phyloP scores from a whole-genome alignment of 192 early-diverging fungal species.

The Coemansia sp. region DNA sequence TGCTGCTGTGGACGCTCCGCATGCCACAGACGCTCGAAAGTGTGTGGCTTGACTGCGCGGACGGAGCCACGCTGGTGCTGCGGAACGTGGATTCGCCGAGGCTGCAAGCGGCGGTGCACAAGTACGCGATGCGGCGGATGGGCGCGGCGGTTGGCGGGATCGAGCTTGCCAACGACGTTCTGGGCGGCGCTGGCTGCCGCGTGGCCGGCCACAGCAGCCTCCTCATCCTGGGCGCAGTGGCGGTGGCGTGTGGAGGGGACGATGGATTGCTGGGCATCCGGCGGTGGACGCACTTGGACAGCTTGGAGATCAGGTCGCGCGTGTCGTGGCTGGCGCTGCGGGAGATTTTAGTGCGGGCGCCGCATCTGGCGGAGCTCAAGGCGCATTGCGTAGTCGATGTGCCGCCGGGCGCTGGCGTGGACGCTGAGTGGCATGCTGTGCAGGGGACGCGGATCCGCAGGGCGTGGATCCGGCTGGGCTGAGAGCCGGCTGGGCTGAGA shows the following conservation, averaged over 20 bases:
- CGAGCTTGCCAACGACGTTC: constrained; percentile 2
- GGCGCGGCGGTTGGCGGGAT: background rate
- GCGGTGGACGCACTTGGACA: background rate
- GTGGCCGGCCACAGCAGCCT: background rate
- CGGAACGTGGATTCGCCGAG: background rate
- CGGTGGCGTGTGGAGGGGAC: background rate
- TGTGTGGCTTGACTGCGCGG: background rate
- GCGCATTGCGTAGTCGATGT: background rate
- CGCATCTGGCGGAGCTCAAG: background rate
- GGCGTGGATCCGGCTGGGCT: background rate
- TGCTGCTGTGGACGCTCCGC: background rate
- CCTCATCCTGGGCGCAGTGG: no score
- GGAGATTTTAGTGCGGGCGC: background rate
- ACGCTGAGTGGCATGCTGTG: background rate
- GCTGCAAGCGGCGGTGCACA: background rate
- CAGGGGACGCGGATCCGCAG: background rate
- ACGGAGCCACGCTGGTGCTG: background rate
- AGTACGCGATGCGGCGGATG: background rate
- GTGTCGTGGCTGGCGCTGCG: background rate
- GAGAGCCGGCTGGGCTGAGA: no score
- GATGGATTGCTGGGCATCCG: no score
- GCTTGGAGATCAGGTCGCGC: background rate
- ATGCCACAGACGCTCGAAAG: background rate
- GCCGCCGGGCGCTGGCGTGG: background rate
- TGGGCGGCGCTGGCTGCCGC: background rate